phyloP scores from a whole-genome alignment of 257 asterid species.

The Solanum rostratum region DNA sequence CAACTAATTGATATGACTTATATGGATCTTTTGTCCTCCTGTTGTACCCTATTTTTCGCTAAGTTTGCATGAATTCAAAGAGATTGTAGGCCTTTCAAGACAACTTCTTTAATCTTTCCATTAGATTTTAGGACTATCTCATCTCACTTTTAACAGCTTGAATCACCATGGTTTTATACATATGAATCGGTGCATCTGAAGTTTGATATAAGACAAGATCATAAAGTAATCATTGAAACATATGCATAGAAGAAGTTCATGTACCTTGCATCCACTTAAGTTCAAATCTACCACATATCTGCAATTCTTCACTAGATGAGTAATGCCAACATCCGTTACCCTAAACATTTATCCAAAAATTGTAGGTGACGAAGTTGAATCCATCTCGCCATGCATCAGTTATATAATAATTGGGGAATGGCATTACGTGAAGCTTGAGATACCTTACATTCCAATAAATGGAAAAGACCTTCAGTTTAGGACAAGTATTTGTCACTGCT shows the following conservation, averaged over 20 bases:
- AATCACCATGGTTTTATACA: background rate
- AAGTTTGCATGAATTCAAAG: background rate
- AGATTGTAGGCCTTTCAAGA: background rate
- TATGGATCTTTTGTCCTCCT: background rate
- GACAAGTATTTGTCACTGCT: conserved; percentile 39
- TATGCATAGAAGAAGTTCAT: background rate
- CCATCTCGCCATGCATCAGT: background rate
- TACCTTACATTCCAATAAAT: conserved; percentile 96
- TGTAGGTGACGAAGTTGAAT: background rate
- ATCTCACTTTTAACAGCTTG: background rate
- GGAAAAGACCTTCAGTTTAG: conserved; percentile 54
- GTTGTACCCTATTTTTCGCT: background rate
- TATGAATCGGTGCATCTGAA: background rate
- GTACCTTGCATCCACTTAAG: conserved; percentile 94
- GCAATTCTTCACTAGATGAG: conserved; percentile 65
- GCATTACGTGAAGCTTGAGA: background rate
- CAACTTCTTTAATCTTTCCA: background rate
- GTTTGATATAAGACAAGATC: background rate
- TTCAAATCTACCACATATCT: conserved; percentile 56
- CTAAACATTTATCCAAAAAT: conserved; percentile 27
- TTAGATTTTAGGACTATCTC: background rate
- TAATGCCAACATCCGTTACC: conserved; percentile 71
- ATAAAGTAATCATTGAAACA: background rate
- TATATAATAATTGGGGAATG: background rate
- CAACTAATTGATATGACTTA: background rate